These are phyloP conservation scores for Kazachstania martiniae DNA, from an alignment of 805 yeast species.

Conservation along the genomic window DNA sequence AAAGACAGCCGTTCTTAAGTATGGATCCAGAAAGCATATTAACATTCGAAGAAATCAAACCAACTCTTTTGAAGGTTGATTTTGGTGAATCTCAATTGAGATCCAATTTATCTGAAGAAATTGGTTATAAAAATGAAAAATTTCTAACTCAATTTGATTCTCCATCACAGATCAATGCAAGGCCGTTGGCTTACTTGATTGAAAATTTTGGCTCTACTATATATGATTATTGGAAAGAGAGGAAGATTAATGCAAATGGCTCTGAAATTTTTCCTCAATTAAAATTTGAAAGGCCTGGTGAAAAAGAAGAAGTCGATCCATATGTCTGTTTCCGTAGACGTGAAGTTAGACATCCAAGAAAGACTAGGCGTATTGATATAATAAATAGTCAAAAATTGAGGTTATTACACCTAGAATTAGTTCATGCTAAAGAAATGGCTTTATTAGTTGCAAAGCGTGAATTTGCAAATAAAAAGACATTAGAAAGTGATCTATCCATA, in stretches of 20 bases:
- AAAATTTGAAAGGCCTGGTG: conserved; percentile 77
- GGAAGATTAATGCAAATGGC: conserved; percentile 66
- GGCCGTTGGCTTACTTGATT: conserved; percentile 40
- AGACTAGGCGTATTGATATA: conserved; percentile 88
- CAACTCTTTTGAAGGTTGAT: conserved; percentile 35
- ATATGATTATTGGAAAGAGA: conserved; percentile 70
- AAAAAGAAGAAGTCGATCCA: conserved; percentile 89
- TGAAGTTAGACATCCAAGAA: conserved; percentile 89
- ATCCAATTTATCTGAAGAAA: conserved; percentile 43
- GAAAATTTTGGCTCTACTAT: conserved; percentile 52
- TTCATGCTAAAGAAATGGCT: conserved; percentile 60
- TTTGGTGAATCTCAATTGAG: conserved; percentile 42
- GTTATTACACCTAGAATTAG: conserved; percentile 62
- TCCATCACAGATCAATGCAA: conserved; percentile 26
- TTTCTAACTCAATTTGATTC: conserved; percentile 47
- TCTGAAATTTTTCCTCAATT: conserved; percentile 60
- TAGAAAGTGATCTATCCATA: conserved; percentile 52
- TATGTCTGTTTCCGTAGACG: conserved; percentile 92
- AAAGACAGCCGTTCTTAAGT: conserved; percentile 77
- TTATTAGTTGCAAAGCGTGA: conserved; percentile 60
- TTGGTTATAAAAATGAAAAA: conserved; percentile 36
- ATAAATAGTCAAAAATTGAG: conserved; percentile 80
- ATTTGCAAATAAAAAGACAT: conserved; percentile 34
- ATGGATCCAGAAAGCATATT: conserved; percentile 77
- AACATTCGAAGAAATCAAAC: conserved; percentile 55